Conservation (phyloP, 2,329 filamentous ascomycete genomes). For the Colletotrichum abscissum region DNA sequence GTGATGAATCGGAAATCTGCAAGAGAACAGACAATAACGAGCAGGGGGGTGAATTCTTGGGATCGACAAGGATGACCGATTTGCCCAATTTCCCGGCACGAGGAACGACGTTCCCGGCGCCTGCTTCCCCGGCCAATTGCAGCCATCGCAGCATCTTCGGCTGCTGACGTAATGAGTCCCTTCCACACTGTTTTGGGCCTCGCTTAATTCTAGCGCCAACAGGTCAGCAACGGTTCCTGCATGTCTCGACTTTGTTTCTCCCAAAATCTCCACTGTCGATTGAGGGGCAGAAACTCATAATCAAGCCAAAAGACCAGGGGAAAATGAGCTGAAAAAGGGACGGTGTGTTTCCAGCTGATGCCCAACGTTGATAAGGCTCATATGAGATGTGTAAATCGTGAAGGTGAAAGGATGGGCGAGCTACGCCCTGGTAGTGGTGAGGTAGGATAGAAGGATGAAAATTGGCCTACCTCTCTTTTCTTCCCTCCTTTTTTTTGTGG, state of each 20-base stretch:
- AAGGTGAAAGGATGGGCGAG: neutral
- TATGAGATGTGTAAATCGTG: no score
- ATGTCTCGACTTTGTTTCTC: constrained; percentile 2
- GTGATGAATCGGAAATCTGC: neutral
- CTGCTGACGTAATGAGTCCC: neutral
- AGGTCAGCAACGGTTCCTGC: constrained; percentile 10
- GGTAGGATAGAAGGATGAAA: neutral
- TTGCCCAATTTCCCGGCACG: constrained; percentile 1
- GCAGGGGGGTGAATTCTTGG: neutral
- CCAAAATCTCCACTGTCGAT: neutral
- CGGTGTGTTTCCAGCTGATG: neutral
- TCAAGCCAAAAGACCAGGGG: neutral
- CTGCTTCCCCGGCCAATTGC: neutral
- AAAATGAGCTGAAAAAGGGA: neutral
- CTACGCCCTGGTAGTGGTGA: neutral
- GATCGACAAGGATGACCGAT: neutral
- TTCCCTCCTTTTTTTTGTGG: neutral
- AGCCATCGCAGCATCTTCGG: neutral
- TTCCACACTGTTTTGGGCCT: neutral
- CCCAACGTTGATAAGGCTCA: neutral
- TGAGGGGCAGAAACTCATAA: constrained; percentile 4
- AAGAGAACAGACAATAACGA: neutral
- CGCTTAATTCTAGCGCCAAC: constrained; percentile 8
- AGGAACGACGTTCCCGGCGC: neutral
- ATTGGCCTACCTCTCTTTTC: neutral